Conservation (phyloP, 2,329 filamentous ascomycete species). For the Talaromyces islandicus region DNA sequence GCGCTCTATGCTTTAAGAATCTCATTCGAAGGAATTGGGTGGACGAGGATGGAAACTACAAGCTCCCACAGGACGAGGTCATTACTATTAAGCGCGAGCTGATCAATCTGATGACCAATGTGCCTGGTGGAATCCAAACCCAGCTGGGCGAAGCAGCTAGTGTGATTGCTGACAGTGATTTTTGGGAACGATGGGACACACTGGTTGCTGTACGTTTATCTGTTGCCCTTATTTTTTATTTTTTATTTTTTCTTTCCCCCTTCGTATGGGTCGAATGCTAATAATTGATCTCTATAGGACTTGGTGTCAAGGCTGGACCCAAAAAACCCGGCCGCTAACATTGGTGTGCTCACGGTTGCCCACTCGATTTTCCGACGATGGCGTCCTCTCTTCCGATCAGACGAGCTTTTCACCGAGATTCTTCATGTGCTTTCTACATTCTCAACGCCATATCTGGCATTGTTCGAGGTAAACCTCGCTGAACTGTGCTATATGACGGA, state of each 20-base stretch:
- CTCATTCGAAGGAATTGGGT: conserved; percentile 93
- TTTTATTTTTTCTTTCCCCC: not conserved
- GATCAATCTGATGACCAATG: conserved; percentile 92
- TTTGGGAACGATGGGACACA: conserved; percentile 95
- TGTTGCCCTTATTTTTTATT: too few species aligned
- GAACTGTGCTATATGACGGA: not conserved
- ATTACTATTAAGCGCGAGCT: conserved; percentile 88
- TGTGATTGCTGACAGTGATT: conserved; percentile 95
- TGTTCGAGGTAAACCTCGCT: conserved; percentile 59
- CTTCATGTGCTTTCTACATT: conserved; percentile 90
- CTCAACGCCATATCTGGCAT: conserved; percentile 71
- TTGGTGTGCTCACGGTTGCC: conserved; percentile 91
- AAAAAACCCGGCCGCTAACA: conserved; percentile 77
- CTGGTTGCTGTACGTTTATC: conserved; percentile 63
- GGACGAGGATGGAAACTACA: conserved; percentile 92
- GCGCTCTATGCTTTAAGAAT: conserved; percentile 96
- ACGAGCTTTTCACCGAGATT: conserved; percentile 90
- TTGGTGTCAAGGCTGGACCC: conserved; percentile 80
- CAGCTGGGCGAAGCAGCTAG: conserved; percentile 96
- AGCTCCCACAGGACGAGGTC: conserved; percentile 76
- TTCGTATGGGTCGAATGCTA: conserved; percentile 7
- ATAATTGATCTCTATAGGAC: conserved; percentile 49
- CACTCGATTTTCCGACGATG: conserved; percentile 97
- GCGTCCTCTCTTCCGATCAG: conserved; percentile 88
- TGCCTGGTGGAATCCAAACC: conserved; percentile 78